A percentile compares a stretch with the other conserved stretches of the same genome.
phyloP scores from a whole-genome alignment of 2,329 filamentous ascomycete genomes.

The Fusarium sp. region DNA sequence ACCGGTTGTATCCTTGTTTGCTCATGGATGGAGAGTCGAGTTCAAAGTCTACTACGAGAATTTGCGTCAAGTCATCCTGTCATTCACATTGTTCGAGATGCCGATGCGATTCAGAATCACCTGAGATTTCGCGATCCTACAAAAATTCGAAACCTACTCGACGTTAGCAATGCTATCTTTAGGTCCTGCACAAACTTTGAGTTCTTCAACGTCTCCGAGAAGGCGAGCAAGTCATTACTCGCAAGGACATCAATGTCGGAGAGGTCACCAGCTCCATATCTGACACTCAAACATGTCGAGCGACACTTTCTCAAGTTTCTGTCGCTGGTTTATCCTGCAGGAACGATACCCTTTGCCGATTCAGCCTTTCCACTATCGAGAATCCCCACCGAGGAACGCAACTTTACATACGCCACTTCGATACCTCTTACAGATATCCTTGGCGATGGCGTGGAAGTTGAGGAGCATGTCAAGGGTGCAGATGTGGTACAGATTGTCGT shows the following conservation, averaged over 20 bases:
- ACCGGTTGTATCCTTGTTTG: slow-evolving; percentile 77
- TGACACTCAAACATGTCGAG: slow-evolving; percentile 76
- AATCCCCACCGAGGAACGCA: slow-evolving; percentile 68
- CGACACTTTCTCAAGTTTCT: slow-evolving; percentile 77
- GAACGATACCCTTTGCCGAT: slow-evolving; percentile 68
- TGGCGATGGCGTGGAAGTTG: slow-evolving; percentile 66
- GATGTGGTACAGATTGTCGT: slow-evolving; percentile 75
- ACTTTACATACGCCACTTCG: slow-evolving; percentile 75
- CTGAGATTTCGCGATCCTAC: slow-evolving; percentile 66
- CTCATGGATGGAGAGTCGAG: slow-evolving; percentile 74
- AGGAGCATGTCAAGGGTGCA: slow-evolving; percentile 72
- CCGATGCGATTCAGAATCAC: slow-evolving; percentile 72
- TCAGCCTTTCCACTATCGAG: slow-evolving; percentile 74
- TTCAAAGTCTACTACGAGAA: slow-evolving; percentile 69
- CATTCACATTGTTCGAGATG: slow-evolving; percentile 75
- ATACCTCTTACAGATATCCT: slow-evolving; percentile 69
- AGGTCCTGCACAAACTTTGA: slow-evolving; percentile 78
- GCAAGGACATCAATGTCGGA: slow-evolving; percentile 44
- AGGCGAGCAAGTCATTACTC: slow-evolving; percentile 46
- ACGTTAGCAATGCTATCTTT: slow-evolving; percentile 68
- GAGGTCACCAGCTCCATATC: slow-evolving; percentile 65
- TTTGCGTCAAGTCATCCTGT: slow-evolving; percentile 75
- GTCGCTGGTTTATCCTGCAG: slow-evolving; percentile 67
- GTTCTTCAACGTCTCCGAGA: slow-evolving; percentile 79
- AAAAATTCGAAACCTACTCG: slow-evolving; percentile 69